Base-by-base conservation (phyloP, 768 basidiomycete species). In the Phylloporus rhodoxanthus region DNA sequence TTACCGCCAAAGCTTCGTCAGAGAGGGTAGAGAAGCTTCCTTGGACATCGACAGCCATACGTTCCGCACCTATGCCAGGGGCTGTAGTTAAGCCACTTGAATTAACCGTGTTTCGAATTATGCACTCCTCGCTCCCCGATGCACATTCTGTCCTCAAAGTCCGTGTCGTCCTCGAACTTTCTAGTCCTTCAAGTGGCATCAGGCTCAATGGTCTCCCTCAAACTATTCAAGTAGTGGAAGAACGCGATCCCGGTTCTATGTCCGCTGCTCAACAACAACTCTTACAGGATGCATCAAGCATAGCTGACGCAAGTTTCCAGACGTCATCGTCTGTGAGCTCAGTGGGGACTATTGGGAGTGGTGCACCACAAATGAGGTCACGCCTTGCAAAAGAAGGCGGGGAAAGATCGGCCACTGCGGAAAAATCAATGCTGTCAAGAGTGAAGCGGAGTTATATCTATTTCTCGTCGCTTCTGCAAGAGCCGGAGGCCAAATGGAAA, bases 401-500 rank as follows among this genome's bases (percentile, higher is more conserved):
- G 55, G 85, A 69, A 65, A 81, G 65, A 11, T 68, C 75, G 20
- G 69, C 79, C 6, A 79, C 78, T 1, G 85, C 81, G 6, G 85
- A 91, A 55, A 91, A 92, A 64, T 81, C 85, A 4, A 87, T 98
- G n/a, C 62, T 88, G 14, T 83, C 89, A 5, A 76, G 92, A 55
- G 89, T 97, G 19, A 80, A 84, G 61, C 77, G 96, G 52, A 95
- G 90, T 65, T 99, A 99, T 60, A 97, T 98, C 46, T 97, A 98
- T 68, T 98, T 99, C 66, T 94, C 94, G 1, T 96, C 94, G 0
- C 72, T 99, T 42, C 69, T 99, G 43, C 96, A 98, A 67, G 95
- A 98, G 60, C 96, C 96, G 1, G 93, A 97, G 67, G 91, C 92
- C 3, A 99, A 99, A 67, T 99, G 95, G 95, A 84, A 84, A 62